Conservation (phyloP, 202 grass and related monocot species). For the Panicum virgatum region DNA sequence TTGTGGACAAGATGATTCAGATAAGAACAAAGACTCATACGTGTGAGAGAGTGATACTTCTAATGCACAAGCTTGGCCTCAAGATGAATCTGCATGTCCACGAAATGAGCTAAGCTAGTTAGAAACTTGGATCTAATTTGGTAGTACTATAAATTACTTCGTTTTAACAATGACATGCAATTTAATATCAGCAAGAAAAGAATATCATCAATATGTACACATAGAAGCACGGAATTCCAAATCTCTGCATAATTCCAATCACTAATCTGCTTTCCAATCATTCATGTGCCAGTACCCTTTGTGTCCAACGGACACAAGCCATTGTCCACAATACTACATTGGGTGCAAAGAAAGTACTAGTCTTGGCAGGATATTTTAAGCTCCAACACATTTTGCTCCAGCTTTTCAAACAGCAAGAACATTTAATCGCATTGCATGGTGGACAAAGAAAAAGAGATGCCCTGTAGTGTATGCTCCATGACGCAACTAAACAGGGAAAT, state of each 20-base stretch:
- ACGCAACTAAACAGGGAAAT: background rate
- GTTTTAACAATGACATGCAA: background rate
- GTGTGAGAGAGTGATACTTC: background rate
- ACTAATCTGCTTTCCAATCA: background rate
- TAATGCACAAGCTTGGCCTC: background rate
- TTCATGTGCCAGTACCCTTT: background rate
- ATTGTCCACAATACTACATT: background rate
- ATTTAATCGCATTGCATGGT: background rate
- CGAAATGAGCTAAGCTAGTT: constrained; percentile 14
- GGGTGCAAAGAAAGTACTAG: background rate
- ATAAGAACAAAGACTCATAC: background rate
- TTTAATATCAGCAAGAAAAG: background rate
- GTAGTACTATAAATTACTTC: background rate
- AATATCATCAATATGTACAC: constrained; percentile 8
- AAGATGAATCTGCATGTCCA: constrained; percentile 8
- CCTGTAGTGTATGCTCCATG: constrained; percentile 7
- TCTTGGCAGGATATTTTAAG: constrained; percentile 8
- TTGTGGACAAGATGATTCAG: background rate
- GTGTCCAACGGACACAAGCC: background rate
- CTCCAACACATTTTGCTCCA: background rate
- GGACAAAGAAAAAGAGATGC: background rate
- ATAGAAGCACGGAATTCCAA: background rate
- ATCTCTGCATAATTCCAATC: background rate
- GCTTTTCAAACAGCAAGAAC: background rate
- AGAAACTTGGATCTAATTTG: background rate